A percentile compares a stretch with the other conserved stretches of the same genome.
Evolutionary conservation across 75 land plant species (phyloP).

Genomic region (Cunninghamia lanceolata): DNA sequence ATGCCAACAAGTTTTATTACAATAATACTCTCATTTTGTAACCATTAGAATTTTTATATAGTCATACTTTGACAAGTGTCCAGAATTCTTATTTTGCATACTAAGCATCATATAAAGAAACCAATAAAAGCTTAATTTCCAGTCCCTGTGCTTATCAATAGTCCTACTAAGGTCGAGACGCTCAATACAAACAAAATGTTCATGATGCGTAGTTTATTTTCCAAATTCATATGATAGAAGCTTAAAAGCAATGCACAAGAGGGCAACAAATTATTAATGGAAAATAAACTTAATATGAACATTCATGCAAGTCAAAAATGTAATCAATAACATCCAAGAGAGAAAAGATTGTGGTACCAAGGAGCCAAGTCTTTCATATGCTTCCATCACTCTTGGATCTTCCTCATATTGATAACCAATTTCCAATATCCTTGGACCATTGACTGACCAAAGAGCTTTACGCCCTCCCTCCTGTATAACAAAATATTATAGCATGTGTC

Average conservation of each 20-base stretch:
- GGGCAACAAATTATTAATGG: neutral
- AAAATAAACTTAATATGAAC: neutral
- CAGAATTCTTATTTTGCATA: neutral
- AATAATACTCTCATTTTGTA: neutral
- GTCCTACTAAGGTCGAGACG: neutral
- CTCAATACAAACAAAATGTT: neutral
- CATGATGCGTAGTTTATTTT: neutral
- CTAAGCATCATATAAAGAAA: neutral
- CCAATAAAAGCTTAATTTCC: neutral
- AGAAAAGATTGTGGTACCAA: slow-evolving; percentile 42
- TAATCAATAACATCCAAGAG: neutral
- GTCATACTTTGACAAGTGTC: neutral
- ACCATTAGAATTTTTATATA: neutral
- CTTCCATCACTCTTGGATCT: slow-evolving; percentile 89
- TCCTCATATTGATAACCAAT: slow-evolving; percentile 93
- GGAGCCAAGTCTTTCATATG: slow-evolving; percentile 87
- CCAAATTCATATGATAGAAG: neutral
- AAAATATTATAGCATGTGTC: neutral
- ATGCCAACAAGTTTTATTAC: too few species aligned
- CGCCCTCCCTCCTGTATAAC: slow-evolving; percentile 75
- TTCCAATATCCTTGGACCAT: slow-evolving; percentile 89
- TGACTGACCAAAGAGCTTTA: slow-evolving; percentile 87
- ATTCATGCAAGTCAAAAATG: neutral
- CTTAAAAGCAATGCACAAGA: neutral
- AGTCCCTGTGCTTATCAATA: neutral